Evolutionary conservation across 495 filamentous ascomycete species (phyloP).

Genomic region (Coniosporium apollinis): DNA sequence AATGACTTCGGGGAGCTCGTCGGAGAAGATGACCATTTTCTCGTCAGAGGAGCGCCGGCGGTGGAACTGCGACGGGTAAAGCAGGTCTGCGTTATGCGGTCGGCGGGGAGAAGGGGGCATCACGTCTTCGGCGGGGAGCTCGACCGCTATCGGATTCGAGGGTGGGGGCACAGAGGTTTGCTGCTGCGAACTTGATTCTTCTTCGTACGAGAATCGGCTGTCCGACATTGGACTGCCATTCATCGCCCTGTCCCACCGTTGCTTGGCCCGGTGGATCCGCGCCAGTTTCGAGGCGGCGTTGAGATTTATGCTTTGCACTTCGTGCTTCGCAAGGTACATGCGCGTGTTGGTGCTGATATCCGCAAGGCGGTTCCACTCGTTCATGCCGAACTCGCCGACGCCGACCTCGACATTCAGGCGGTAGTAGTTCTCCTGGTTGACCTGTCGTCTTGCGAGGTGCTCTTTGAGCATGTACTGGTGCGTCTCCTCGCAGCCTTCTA

Average conservation of each 20-base stretch:
- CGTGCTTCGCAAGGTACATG: slow-evolving; percentile 56
- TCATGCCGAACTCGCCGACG: slow-evolving; percentile 96
- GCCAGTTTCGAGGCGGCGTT: slow-evolving; percentile 67
- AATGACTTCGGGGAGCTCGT: slow-evolving; percentile 36
- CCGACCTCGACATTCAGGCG: slow-evolving; percentile 95
- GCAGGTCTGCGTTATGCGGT: slow-evolving; percentile 8
- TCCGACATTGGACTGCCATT: no score
- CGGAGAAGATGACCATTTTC: slow-evolving; percentile 39
- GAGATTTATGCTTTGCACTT: slow-evolving; percentile 55
- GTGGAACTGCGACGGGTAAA: slow-evolving; percentile 13
- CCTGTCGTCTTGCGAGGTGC: slow-evolving; percentile 55
- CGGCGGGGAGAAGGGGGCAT: slow-evolving; percentile 19
- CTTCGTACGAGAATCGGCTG: no score
- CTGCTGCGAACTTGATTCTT: not conserved
- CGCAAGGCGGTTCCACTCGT: slow-evolving; percentile 84
- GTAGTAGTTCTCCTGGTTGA: slow-evolving; percentile 84
- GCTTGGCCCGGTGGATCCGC: slow-evolving; percentile 57
- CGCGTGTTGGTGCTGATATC: slow-evolving; percentile 88
- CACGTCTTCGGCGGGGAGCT: slow-evolving; percentile 45
- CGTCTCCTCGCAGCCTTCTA: slow-evolving; percentile 85
- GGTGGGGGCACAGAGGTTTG: slow-evolving; percentile 14
- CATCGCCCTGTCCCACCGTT: slow-evolving; percentile 23
- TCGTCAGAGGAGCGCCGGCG: slow-evolving; percentile 34
- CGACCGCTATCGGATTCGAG: slow-evolving; percentile 37
- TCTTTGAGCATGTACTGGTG: slow-evolving; percentile 71